Conservation (phyloP, 2,329 filamentous ascomycete genomes). For the Cercospora sojina region DNA sequence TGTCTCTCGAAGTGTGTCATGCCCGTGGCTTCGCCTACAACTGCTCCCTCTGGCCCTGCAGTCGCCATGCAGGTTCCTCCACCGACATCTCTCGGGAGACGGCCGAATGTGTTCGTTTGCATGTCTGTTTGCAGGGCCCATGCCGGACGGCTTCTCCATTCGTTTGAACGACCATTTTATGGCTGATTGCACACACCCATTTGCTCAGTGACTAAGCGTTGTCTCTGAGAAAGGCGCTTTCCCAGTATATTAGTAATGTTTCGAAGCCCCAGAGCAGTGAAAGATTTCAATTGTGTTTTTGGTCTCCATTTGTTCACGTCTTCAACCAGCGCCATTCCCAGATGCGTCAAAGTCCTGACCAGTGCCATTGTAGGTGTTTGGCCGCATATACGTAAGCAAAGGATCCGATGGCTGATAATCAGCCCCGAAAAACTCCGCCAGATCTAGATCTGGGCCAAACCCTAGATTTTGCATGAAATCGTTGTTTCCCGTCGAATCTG, state of each 20-base stretch:
- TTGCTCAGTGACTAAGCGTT: not conserved
- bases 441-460: slow-evolving; percentile 61
- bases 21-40: not conserved
- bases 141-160: not conserved
- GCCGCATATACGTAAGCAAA: slow-evolving; percentile 41
- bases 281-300: not conserved
- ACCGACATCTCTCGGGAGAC: not conserved
- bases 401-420: slow-evolving; percentile 47
- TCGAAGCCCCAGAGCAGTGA: not conserved
- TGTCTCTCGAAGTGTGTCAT: not conserved
- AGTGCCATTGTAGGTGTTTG: slow-evolving; percentile 6
- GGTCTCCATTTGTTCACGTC: not conserved
- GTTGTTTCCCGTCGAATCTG: slow-evolving; percentile 56
- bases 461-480: slow-evolving; percentile 68
- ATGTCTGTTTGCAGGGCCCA: not conserved
- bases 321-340: slow-evolving; percentile 18
- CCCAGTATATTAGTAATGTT: not conserved
- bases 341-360: slow-evolving; percentile 2
- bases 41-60: too few species aligned
- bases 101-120: not conserved
- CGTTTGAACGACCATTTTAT: not conserved
- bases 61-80: not conserved
- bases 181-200: not conserved
- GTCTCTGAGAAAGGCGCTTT: not conserved
- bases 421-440: slow-evolving; percentile 52